Evolutionary conservation across 345 rosid genomes (phyloP).

Genomic region (Corchorus olitorius): DNA sequence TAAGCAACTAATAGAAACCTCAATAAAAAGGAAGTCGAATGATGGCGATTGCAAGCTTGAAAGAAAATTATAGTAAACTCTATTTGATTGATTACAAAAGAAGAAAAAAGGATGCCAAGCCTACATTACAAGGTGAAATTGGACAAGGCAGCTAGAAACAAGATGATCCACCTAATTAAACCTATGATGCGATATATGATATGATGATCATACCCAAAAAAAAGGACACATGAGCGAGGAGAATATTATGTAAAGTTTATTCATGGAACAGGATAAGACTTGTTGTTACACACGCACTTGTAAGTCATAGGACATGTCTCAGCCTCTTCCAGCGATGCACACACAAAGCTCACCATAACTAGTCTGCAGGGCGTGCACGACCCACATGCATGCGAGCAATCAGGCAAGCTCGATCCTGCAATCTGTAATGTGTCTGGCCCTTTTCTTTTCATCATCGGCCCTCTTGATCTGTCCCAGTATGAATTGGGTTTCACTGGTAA

Average conservation of each 20-base stretch:
- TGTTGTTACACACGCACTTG: constrained; percentile 90
- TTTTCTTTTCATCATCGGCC: neutral
- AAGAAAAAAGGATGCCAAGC: no score
- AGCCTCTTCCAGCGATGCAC: constrained; percentile 82
- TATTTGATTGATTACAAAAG: no score
- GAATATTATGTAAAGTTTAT: neutral
- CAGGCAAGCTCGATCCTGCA: constrained; percentile 15
- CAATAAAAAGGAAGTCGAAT: no score
- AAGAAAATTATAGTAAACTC: no score
- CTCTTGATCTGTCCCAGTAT: neutral
- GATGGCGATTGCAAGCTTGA: no score
- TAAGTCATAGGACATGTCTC: constrained; percentile 98
- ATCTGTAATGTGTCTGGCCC: neutral
- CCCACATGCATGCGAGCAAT: constrained; percentile 14
- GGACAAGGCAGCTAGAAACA: no score
- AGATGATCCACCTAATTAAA: no score
- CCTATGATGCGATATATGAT: no score
- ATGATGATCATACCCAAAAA: no score
- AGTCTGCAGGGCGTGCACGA: constrained; percentile 62
- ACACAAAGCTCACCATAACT: constrained; percentile 91
- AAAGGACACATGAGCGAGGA: no score
- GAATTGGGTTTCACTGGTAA: neutral
- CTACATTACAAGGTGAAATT: no score
- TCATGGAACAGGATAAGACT: constrained; percentile 84
- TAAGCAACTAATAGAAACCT: no score